Evolutionary conservation across 1,284 basidiomycete genomes (phyloP).

Genomic region (Ganoderma lingzhi): DNA sequence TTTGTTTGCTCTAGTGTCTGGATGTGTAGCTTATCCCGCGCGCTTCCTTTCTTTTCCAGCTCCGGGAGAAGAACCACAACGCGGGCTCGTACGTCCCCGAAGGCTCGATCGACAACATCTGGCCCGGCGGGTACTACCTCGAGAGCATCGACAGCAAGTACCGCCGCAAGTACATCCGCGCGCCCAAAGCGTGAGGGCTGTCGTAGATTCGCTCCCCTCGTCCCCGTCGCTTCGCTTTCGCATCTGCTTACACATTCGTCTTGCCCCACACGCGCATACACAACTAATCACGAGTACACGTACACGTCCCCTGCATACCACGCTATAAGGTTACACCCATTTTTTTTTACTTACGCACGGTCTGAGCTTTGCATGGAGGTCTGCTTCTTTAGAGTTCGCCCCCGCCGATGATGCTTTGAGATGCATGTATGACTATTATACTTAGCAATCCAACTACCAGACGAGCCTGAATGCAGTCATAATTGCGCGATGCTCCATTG

Average conservation of each 20-base stretch:
- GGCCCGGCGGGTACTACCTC: conserved; percentile 95
- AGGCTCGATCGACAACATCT: conserved; percentile 91
- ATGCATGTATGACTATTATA: conserved; percentile 10
- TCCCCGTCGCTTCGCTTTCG: neutral
- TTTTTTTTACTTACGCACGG: neutral
- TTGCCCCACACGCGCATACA: neutral
- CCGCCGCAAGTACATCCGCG: conserved; percentile 82
- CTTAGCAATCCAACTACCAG: conserved; percentile 4
- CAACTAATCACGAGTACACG: conserved; percentile 1
- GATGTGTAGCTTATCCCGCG: conserved; percentile 5
- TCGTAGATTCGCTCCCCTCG: neutral
- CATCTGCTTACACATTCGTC: neutral
- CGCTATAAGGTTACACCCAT: neutral
- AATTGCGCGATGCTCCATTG: no score
- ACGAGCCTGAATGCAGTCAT: neutral
- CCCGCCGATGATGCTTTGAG: neutral
- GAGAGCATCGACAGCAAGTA: conserved; percentile 92
- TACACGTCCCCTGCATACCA: neutral
- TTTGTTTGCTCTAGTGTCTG: neutral
- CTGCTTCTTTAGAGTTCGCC: conserved; percentile 2
- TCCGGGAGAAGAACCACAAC: conserved; percentile 98
- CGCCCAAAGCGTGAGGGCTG: conserved; percentile 36
- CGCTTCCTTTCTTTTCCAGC: conserved; percentile 49
- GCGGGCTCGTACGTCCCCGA: conserved; percentile 86
- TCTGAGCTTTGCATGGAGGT: neutral